These are phyloP conservation scores for Colletotrichum orchidophilum DNA, from an alignment of 2,329 filamentous ascomycete genomes.

Conservation along the genomic window DNA sequence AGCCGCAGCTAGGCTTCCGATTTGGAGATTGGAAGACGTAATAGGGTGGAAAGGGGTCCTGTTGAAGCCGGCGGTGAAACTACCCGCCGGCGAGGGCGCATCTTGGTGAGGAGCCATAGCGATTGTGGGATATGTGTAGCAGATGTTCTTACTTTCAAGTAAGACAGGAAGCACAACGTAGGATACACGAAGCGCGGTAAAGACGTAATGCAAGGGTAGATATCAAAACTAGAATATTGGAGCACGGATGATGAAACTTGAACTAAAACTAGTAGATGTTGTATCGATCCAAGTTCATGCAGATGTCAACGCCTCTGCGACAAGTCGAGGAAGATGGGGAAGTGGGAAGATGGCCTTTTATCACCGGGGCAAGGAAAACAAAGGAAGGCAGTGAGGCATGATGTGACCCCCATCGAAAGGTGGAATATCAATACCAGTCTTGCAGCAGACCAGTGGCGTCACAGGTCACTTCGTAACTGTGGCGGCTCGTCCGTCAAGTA, in stretches of 20 bases:
- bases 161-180: conserved; percentile 5
- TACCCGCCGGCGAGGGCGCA: conserved; percentile 55
- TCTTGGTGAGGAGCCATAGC: conserved; percentile 59
- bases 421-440: not conserved
- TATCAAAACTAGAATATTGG: not conserved
- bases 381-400: not conserved
- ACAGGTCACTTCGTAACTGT: not conserved
- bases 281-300: not conserved
- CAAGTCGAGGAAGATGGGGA: not conserved
- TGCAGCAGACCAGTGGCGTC: conserved; percentile 5
- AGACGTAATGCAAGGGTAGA: not conserved
- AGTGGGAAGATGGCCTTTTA: conserved; percentile 10
- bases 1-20: conserved; percentile 38
- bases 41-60: conserved; percentile 45
- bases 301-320: not conserved
- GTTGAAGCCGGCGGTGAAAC: conserved; percentile 54
- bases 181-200: not conserved
- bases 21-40: conserved; percentile 43
- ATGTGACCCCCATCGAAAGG: not conserved
- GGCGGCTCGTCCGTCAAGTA: conserved; percentile 1
- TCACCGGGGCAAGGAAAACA: not conserved
- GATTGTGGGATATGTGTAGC: not conserved
- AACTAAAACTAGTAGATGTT: not conserved
- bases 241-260: not conserved
- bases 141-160: not conserved